Evolutionary conservation across 192 early-diverging fungal species (phyloP).

Genomic region (Coemansia sp.): DNA sequence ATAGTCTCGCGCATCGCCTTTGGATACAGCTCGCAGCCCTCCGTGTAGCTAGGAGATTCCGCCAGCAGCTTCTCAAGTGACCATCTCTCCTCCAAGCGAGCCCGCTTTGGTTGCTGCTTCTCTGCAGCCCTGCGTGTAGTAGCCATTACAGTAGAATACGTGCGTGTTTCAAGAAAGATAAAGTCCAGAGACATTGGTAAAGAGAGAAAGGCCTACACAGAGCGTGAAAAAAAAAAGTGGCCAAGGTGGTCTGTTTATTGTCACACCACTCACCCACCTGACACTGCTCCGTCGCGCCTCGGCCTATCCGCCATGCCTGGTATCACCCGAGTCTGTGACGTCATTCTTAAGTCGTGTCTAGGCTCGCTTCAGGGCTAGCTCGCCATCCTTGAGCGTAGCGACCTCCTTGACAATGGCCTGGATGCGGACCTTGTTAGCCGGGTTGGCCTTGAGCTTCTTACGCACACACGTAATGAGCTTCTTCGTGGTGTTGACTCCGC

Average conservation of each 20-base stretch:
- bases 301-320: not conserved
- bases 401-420: slow-evolving; percentile 48
- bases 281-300: not conserved
- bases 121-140: not conserved
- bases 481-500: slow-evolving; percentile 60
- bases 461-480: slow-evolving; percentile 63
- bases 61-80: slow-evolving; percentile 23
- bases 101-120: not conserved
- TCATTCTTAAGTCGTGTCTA: not conserved
- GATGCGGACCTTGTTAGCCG: slow-evolving; percentile 40
- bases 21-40: slow-evolving; percentile 46
- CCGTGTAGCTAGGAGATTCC: slow-evolving; percentile 21
- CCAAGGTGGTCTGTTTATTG: not conserved
- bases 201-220: not conserved
- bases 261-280: no score
- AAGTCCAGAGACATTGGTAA: not conserved
- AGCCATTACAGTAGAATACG: not conserved
- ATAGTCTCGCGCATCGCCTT: slow-evolving; percentile 40
- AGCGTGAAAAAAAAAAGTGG: no score
- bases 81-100: slow-evolving; percentile 6
- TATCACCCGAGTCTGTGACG: not conserved
- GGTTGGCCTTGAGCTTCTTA: slow-evolving; percentile 60
- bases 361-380: slow-evolving; percentile 34
- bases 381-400: slow-evolving; percentile 35
- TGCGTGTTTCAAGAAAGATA: not conserved